phyloP scores from a whole-genome alignment of 1,284 basidiomycete genomes.

The Austropuccinia psidii region DNA sequence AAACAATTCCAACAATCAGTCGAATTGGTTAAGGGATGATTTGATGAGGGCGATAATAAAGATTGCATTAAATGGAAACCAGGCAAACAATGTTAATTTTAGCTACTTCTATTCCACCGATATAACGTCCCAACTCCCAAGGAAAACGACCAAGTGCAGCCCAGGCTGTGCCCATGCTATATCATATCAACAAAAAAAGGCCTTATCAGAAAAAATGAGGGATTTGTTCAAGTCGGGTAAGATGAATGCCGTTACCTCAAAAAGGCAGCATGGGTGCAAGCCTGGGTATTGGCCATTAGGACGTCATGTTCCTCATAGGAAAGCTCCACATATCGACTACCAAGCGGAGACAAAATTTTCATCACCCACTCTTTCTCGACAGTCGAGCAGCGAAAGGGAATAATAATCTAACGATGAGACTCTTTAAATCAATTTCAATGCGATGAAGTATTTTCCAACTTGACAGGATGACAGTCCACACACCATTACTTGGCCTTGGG shows the following conservation, averaged over 20 bases:
- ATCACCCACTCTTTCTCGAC: constrained; percentile 71
- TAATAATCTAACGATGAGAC: constrained; percentile 61
- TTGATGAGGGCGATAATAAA: not conserved
- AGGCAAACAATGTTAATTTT: constrained; percentile 78
- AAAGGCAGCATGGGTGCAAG: constrained; percentile 95
- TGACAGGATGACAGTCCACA: constrained; percentile 5
- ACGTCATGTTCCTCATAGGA: constrained; percentile 92
- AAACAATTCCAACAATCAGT: not conserved
- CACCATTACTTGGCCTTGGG: constrained; percentile 75
- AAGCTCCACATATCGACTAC: constrained; percentile 80
- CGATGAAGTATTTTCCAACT: not conserved
- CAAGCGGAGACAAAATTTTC: constrained; percentile 70
- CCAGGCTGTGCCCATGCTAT: constrained; percentile 97
- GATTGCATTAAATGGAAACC: not conserved
- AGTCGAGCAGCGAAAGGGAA: constrained; percentile 73
- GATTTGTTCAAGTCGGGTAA: not conserved
- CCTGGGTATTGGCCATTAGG: constrained; percentile 96
- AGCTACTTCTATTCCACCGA: constrained; percentile 96
- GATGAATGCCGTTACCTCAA: constrained; percentile 59
- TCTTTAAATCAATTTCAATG: not conserved
- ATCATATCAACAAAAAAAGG: not conserved
- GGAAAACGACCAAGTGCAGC: constrained; percentile 69
- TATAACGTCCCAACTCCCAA: constrained; percentile 80
- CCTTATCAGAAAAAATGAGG: not conserved
- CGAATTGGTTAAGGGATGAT: not conserved